Conservation (phyloP, 2,329 filamentous ascomycete genomes). For the Fusarium nanum region DNA sequence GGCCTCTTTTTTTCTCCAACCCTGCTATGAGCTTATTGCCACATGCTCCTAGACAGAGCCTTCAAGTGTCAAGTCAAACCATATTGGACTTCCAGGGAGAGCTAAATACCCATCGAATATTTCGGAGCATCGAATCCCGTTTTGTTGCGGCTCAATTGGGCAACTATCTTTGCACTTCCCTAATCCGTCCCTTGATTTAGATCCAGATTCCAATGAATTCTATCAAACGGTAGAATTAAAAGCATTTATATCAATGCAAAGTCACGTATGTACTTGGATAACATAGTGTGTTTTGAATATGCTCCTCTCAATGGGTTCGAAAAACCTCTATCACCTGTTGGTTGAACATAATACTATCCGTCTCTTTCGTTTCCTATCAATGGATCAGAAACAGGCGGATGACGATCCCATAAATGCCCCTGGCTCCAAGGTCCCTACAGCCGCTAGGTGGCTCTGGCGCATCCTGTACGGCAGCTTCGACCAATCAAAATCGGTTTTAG, state of each 20-base stretch:
- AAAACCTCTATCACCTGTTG: neutral
- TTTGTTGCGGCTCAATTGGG: constrained; percentile 31
- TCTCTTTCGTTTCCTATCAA: neutral
- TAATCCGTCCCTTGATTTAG: neutral
- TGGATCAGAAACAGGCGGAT: constrained; percentile 8
- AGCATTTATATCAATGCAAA: neutral
- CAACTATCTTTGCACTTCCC: constrained; percentile 27
- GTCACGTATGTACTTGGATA: neutral
- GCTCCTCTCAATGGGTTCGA: neutral
- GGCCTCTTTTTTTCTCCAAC: constrained; percentile 12
- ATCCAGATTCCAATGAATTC: neutral
- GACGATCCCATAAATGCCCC: constrained; percentile 15
- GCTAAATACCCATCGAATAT: neutral
- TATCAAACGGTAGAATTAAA: neutral
- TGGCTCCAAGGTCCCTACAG: constrained; percentile 29
- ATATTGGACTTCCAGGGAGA: constrained; percentile 1
- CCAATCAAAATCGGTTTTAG: constrained; percentile 18
- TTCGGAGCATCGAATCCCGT: constrained; percentile 38
- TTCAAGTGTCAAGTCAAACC: constrained; percentile 4
- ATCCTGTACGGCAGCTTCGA: constrained; percentile 21
- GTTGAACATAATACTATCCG: neutral
- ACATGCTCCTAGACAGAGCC: constrained; percentile 11
- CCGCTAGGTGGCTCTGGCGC: constrained; percentile 35
- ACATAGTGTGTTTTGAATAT: neutral
- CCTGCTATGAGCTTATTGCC: constrained; percentile 32